Conservation (phyloP, 192 early-diverging fungal genomes). For the Diversispora epigaea region DNA sequence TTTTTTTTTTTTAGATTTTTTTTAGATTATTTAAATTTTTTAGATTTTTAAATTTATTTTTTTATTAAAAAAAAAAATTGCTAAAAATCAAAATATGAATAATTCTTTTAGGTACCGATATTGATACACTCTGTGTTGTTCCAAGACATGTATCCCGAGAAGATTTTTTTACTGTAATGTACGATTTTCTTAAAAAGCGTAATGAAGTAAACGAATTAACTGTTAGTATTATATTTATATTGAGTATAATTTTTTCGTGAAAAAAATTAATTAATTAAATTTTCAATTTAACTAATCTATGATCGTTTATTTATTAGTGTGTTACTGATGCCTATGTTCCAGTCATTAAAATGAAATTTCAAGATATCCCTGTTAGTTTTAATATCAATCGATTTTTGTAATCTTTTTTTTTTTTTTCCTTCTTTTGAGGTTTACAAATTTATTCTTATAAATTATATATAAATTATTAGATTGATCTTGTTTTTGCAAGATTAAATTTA, state of each 20-base stretch:
- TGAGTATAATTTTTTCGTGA: neutral
- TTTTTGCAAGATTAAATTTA: conserved; percentile 78
- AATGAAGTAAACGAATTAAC: conserved; percentile 86
- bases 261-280: too few species aligned
- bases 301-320: too few species aligned
- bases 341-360: conserved; percentile 92
- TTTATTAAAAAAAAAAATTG: too few species aligned
- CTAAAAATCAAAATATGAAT: too few species aligned
- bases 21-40: too few species aligned
- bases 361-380: conserved; percentile 74
- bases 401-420: neutral
- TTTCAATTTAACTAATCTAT: too few species aligned
- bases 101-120: conserved; percentile 88
- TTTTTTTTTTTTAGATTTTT: too few species aligned
- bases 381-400: neutral
- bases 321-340: conserved; percentile 93
- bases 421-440: neutral
- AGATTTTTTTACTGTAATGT: conserved; percentile 91
- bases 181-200: conserved; percentile 76
- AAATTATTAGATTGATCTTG: conserved; percentile 81
- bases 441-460: neutral
- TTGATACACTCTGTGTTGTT: conserved; percentile 95
- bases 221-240: conserved; percentile 36
- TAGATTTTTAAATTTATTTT: too few species aligned
- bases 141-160: conserved; percentile 87